These are phyloP conservation scores for Lipomyces mesembrius DNA, from an alignment of 805 yeast genomes.

Conservation along the genomic window DNA sequence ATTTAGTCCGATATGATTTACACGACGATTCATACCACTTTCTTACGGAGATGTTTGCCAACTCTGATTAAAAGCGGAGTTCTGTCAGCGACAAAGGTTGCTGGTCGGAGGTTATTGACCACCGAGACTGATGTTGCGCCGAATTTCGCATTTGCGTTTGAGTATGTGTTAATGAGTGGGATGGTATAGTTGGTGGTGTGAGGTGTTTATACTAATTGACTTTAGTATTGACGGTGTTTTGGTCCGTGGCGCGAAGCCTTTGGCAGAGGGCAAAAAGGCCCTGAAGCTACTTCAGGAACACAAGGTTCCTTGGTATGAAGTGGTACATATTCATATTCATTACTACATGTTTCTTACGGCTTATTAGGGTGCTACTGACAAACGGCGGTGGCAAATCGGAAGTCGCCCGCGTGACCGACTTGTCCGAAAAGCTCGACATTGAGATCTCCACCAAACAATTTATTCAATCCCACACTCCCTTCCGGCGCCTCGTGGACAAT, in stretches of 20 bases:
- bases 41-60: background rate
- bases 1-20: background rate
- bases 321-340: conserved; percentile 49
- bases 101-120: background rate
- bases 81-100: background rate
- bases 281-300: conserved; percentile 56
- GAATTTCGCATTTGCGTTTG: conserved; percentile 34
- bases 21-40: background rate
- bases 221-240: conserved; percentile 80
- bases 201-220: background rate
- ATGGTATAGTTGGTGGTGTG: background rate
- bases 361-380: conserved; percentile 67
- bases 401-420: conserved; percentile 57
- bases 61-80: background rate
- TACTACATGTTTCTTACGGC: conserved; percentile 70
- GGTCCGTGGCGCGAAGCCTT: conserved; percentile 69
- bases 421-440: conserved; percentile 54
- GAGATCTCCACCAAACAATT: conserved; percentile 64
- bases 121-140: conserved; percentile 12
- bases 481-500: conserved; percentile 59
- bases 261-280: conserved; percentile 68
- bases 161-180: conserved; percentile 15
- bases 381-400: conserved; percentile 90
- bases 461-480: conserved; percentile 88
- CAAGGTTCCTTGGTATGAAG: conserved; percentile 59